Percentiles rank a stretch among this genome's conserved stretches.
Conservation (phyloP, 1,284 basidiomycete species). For the Sporisorium exsertum region DNA sequence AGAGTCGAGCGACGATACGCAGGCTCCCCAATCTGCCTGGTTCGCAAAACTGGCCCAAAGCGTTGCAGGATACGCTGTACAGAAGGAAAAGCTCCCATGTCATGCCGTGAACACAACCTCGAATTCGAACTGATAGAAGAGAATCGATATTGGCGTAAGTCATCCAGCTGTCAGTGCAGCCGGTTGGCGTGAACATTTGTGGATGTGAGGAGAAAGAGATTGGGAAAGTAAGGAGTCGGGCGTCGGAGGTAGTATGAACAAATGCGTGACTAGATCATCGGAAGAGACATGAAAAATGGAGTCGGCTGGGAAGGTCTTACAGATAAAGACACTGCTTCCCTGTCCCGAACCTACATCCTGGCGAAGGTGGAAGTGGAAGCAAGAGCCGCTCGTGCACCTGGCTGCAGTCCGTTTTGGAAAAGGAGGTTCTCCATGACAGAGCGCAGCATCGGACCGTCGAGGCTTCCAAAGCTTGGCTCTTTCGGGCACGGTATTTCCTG, state of each 20-base stretch:
- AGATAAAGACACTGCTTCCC: neutral
- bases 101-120: conserved; percentile 1
- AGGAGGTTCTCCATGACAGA: neutral
- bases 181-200: conserved; percentile 11
- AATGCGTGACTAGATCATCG: conserved; percentile 20
- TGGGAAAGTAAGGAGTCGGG: neutral
- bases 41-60: too few species aligned
- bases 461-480: neutral
- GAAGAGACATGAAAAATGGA: neutral
- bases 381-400: neutral
- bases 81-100: neutral
- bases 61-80: neutral
- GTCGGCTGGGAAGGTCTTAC: conserved; percentile 5
- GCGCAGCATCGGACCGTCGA: neutral
- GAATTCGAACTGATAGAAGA: neutral
- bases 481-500: neutral
- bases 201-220: neutral
- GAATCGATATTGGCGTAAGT: conserved; percentile 22
- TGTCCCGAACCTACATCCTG: neutral
- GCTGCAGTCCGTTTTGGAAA: neutral
- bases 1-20: too few species aligned
- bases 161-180: conserved; percentile 18
- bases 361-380: neutral
- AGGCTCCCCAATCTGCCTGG: too few species aligned
- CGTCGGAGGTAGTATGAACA: conserved; percentile 22